These are phyloP conservation scores for Annulohypoxylon truncatum DNA, from an alignment of 2,329 filamentous ascomycete species.

Conservation along the genomic window DNA sequence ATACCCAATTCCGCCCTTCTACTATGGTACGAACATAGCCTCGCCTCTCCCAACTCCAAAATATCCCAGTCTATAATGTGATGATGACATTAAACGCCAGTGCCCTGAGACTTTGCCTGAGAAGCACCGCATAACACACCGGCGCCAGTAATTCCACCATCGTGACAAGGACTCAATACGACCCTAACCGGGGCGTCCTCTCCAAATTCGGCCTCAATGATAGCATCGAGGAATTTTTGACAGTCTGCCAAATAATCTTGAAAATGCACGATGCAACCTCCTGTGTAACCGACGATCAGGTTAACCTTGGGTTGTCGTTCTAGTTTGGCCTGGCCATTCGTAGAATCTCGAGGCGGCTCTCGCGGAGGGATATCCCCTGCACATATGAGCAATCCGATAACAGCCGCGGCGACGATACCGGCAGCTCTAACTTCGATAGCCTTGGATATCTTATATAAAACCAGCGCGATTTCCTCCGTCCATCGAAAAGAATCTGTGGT, in stretches of 20 bases:
- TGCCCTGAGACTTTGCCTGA: slow-evolving; percentile 48
- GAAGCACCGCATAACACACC: slow-evolving; percentile 68
- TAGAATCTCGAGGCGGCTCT: slow-evolving; percentile 25
- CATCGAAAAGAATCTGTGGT: slow-evolving; percentile 66
- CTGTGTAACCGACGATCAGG: slow-evolving; percentile 81
- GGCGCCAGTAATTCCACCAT: slow-evolving; percentile 71
- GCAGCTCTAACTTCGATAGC: slow-evolving; percentile 79
- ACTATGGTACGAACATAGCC: slow-evolving; percentile 23
- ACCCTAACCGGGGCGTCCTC: slow-evolving; percentile 56
- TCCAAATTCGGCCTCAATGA: slow-evolving; percentile 58
- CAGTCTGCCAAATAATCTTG: slow-evolving; percentile 78
- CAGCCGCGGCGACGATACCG: slow-evolving; percentile 78
- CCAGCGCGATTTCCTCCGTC: slow-evolving; percentile 68
- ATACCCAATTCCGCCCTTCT: slow-evolving; percentile 5
- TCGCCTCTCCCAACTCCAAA: slow-evolving; percentile 32
- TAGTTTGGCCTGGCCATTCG: slow-evolving; percentile 11
- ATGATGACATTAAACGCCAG: slow-evolving; percentile 28
- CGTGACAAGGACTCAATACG: slow-evolving; percentile 66
- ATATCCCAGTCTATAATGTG: slow-evolving; percentile 16
- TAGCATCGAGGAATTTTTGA: slow-evolving; percentile 72
- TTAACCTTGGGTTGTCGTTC: slow-evolving; percentile 55
- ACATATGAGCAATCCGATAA: slow-evolving; percentile 74
- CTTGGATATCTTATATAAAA: slow-evolving; percentile 74
- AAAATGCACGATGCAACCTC: slow-evolving; percentile 83
- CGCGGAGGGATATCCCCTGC: slow-evolving; percentile 71